Evolutionary conservation across 257 asterid genomes (phyloP).

Genomic region (Capsicum pubescens): DNA sequence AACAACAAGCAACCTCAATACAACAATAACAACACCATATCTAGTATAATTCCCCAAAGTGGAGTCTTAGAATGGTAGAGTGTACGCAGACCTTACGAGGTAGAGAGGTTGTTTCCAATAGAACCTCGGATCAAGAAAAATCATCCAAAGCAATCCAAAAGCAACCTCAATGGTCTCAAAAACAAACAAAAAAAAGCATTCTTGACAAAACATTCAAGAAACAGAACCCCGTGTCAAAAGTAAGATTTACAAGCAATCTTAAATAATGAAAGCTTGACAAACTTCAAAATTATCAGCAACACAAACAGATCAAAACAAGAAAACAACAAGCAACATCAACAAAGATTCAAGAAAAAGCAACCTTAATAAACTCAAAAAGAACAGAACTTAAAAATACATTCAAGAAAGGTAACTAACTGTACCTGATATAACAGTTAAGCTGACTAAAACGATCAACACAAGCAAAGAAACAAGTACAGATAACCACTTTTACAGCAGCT

Average conservation of each 20-base stretch:
- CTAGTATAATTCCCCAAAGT: too few relatives aligned
- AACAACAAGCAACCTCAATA: neutral
- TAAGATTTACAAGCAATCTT: neutral
- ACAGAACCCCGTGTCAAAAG: neutral
- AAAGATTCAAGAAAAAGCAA: neutral
- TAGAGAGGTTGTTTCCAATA: too few relatives aligned
- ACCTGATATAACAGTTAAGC: slow-evolving; percentile 46
- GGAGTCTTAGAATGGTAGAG: too few relatives aligned
- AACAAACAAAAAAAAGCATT: too few relatives aligned
- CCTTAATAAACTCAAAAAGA: neutral
- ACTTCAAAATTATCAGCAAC: too few relatives aligned
- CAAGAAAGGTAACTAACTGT: slow-evolving; percentile 36
- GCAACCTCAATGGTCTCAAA: too few relatives aligned
- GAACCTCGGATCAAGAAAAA: too few relatives aligned
- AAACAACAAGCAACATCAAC: slow-evolving; percentile 26
- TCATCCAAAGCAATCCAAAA: too few relatives aligned
- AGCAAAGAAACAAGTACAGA: slow-evolving; percentile 29
- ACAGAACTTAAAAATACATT: neutral
- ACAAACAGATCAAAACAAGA: too few relatives aligned
- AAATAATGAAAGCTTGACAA: slow-evolving; percentile 1
- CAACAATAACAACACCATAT: too few relatives aligned
- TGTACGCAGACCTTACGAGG: too few relatives aligned
- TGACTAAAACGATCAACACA: slow-evolving; percentile 29
- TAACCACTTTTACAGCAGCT: slow-evolving; percentile 44
- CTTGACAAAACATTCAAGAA: neutral